These are phyloP conservation scores for Neurospora sp. DNA, from an alignment of 495 filamentous ascomycete genomes.

Conservation along the genomic window DNA sequence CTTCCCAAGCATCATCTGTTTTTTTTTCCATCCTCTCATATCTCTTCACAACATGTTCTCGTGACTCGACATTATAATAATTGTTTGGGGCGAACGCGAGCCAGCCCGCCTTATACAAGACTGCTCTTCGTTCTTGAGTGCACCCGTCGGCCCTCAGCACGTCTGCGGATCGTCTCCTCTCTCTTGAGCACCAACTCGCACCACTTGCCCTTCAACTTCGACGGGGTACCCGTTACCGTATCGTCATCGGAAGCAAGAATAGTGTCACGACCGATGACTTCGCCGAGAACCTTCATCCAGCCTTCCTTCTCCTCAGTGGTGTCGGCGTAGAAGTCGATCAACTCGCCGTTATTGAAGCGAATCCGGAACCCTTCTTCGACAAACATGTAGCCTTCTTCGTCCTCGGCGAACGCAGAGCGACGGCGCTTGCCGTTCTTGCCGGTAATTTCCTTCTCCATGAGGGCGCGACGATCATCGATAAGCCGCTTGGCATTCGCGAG, in stretches of 20 bases:
- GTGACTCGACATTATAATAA: neutral
- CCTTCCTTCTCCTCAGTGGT: conserved; percentile 72
- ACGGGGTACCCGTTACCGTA: conserved; percentile 33
- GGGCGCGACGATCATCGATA: conserved; percentile 81
- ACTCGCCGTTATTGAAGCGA: conserved; percentile 92
- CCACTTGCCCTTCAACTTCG: conserved; percentile 53
- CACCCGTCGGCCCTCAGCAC: conserved; percentile 28
- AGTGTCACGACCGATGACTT: conserved; percentile 61
- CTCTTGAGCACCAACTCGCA: conserved; percentile 72
- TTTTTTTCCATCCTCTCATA: neutral
- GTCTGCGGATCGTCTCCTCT: conserved; percentile 32
- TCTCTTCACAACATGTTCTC: neutral
- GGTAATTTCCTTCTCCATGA: conserved; percentile 69
- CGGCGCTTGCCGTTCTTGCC: conserved; percentile 68
- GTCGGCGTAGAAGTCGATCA: conserved; percentile 98
- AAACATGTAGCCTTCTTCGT: conserved; percentile 99
- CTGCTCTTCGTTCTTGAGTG: conserved; percentile 48
- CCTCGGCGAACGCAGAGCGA: conserved; percentile 92
- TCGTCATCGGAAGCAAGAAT: conserved; percentile 27
- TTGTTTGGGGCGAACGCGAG: neutral
- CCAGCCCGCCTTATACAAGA: conserved; percentile 25
- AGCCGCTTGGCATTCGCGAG: conserved; percentile 86
- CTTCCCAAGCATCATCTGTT: neutral
- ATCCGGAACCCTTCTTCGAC: conserved; percentile 98
- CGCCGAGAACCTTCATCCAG: conserved; percentile 87